Evolutionary conservation across 1,139 yeast species (phyloP).

Genomic region (Magnusiomyces starmeri): DNA sequence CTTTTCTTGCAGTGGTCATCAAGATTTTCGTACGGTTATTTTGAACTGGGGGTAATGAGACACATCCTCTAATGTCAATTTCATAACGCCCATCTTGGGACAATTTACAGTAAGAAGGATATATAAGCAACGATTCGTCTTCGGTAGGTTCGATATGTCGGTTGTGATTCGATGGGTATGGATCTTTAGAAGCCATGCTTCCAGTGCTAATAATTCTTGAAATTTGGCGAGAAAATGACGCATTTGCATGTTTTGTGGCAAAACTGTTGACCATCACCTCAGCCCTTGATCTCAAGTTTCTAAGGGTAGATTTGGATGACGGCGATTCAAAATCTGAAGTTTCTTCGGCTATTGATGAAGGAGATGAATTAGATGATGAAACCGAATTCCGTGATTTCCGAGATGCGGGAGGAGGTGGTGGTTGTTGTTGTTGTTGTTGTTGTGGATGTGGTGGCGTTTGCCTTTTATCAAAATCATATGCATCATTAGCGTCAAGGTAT

Average conservation of each 20-base stretch:
- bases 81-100: slow-evolving; percentile 31
- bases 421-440: background rate
- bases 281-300: slow-evolving; percentile 1
- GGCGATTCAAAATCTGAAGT: no score
- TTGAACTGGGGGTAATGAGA: slow-evolving; percentile 63
- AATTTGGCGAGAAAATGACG: slow-evolving; percentile 14
- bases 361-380: background rate
- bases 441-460: background rate
- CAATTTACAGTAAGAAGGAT: slow-evolving; percentile 58
- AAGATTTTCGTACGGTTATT: slow-evolving; percentile 64
- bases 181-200: slow-evolving; percentile 10
- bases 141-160: slow-evolving; percentile 22
- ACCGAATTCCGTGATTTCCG: background rate
- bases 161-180: background rate
- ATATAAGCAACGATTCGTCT: slow-evolving; percentile 37
- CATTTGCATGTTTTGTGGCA: slow-evolving; percentile 16
- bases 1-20: slow-evolving; percentile 60
- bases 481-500: background rate
- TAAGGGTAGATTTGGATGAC: background rate
- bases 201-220: slow-evolving; percentile 15
- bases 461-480: slow-evolving; percentile 1
- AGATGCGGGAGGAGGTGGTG: background rate
- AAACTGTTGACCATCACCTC: slow-evolving; percentile 7
- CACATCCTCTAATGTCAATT: slow-evolving; percentile 68
- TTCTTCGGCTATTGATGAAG: no score